Base-by-base conservation (phyloP, 805 yeast genomes). In the Starmerella bombicola region DNA sequence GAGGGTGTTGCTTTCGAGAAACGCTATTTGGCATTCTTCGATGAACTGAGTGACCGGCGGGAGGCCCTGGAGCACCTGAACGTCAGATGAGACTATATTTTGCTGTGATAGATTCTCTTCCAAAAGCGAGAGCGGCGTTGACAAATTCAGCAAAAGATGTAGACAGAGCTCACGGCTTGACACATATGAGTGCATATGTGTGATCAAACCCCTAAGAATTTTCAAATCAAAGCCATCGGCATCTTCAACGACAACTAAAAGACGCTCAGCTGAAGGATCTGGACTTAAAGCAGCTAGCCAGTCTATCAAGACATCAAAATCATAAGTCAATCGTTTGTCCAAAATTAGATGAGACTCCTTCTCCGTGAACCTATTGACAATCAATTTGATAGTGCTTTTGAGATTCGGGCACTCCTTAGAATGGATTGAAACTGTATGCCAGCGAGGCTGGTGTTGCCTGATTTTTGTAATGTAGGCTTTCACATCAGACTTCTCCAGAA, bases 251-350 rank as follows among this genome's bases (percentile, higher is more conserved):
- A 58, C 41, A 8, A 60, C 58, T 18, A 63, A 39, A 29, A 58
- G 40, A 1, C 37, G 31, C 15, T 42, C 35, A 7, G 43, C 12
- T 7, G 38, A 24, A 20, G 42, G 18, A 4, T 17, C 13, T 8
- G 9, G 5, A n/a, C 21, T 23, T 18, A 44, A 46, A 8, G 26
- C 35, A 13, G 32, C 29, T n/a, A 53, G 48, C 62, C 64, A 62
- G 17, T 60, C 61, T 6, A 40, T 53, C 26, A 64, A 46, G 10
- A 62, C 53, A 22, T 56, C 60, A 21, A 64, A 52, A 34, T 64
- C 68, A 37, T 62, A 64, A 22, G 61, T 48, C 23, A 63, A 43
- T 19, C 65, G 48, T 26, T 59, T 48, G 36, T 63, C 65, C 20
- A 45, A 45, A 9, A 47, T 40, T 4, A 52, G 37, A 13, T 45